Percentiles rank a stretch among this genome's conserved stretches.
Evolutionary conservation across 73 alveolate species (phyloP).

Genomic region (Tetrahymena thermophila): DNA sequence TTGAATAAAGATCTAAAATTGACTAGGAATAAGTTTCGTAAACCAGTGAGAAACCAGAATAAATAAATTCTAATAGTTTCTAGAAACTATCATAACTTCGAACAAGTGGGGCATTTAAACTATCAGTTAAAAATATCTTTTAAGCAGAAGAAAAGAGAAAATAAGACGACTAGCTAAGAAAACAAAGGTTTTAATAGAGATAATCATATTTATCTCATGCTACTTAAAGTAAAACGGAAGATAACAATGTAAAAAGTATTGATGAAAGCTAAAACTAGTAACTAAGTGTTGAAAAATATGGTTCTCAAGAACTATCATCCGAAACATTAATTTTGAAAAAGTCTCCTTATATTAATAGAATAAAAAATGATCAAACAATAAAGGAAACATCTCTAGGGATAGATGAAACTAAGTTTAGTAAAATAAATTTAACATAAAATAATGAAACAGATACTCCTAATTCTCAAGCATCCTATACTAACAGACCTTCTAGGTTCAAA

Average conservation of each 20-base stretch:
- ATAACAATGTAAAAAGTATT: neutral
- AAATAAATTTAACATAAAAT: neutral
- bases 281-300: neutral
- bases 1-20: neutral
- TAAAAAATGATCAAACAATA: neutral
- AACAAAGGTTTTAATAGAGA: neutral
- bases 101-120: neutral
- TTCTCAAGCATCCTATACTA: neutral
- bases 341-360: neutral
- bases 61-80: neutral
- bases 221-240: neutral
- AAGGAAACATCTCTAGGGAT: neutral
- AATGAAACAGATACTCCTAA: neutral
- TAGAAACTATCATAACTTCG: neutral
- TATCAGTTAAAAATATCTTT: neutral
- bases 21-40: neutral
- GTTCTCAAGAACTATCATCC: neutral
- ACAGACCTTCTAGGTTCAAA: neutral
- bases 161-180: neutral
- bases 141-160: neutral
- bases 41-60: neutral
- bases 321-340: neutral
- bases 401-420: neutral
- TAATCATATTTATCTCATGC: neutral
- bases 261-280: neutral